Evolutionary conservation across 768 basidiomycete species (phyloP).

Genomic region (Mycena indigotica): DNA sequence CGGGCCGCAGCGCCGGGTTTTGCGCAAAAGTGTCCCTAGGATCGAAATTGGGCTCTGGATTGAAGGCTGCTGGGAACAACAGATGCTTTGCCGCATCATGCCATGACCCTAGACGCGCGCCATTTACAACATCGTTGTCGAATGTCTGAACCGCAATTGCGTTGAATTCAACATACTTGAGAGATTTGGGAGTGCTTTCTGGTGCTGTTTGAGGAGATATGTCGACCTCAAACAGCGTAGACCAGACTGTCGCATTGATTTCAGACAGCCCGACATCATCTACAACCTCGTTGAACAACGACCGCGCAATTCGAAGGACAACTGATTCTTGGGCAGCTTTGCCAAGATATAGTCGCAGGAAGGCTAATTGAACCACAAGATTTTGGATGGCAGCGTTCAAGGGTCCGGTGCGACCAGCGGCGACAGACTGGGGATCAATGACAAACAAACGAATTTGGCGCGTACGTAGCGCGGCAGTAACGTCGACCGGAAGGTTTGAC

Average conservation of each 20-base stretch:
- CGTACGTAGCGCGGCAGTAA: constrained; percentile 47
- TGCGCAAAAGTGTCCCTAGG: constrained; percentile 51
- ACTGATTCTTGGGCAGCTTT: constrained; percentile 54
- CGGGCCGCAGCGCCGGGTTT: constrained; percentile 79
- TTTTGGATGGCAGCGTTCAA: constrained; percentile 49
- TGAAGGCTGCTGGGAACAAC: constrained; percentile 77
- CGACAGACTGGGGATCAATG: constrained; percentile 59
- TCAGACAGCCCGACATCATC: constrained; percentile 52
- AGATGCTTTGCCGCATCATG: constrained; percentile 88
- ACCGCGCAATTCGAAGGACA: constrained; percentile 54
- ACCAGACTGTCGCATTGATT: constrained; percentile 65
- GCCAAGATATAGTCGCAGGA: constrained; percentile 84
- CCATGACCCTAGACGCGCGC: constrained; percentile 68
- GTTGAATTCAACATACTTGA: constrained; percentile 71
- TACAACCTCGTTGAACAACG: constrained; percentile 47
- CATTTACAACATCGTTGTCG: constrained; percentile 58
- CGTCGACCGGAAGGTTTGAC: constrained; percentile 61
- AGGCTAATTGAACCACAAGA: constrained; percentile 72
- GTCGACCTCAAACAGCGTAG: constrained; percentile 60
- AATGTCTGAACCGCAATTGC: constrained; percentile 70
- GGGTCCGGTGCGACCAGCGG: constrained; percentile 39
- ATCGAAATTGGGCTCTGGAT: constrained; percentile 50
- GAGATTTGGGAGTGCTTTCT: constrained; percentile 28
- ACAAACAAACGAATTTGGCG: constrained; percentile 60
- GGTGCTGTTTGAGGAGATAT: constrained; percentile 33